A percentile compares a stretch with the other conserved stretches of the same genome.
Evolutionary conservation across 495 filamentous ascomycete genomes (phyloP).

Genomic region (Daldinia loculata): DNA sequence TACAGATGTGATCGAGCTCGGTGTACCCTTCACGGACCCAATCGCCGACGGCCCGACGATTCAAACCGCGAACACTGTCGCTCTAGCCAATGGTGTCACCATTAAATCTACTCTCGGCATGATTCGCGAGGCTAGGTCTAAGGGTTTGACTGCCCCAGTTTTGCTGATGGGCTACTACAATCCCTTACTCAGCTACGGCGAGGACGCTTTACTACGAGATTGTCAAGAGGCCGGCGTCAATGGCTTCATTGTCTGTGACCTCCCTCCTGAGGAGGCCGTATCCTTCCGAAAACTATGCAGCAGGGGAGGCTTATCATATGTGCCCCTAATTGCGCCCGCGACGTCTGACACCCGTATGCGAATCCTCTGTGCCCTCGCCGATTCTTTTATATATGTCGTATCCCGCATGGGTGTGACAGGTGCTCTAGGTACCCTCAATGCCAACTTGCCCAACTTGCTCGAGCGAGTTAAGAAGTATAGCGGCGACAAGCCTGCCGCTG

Average conservation of each 20-base stretch:
- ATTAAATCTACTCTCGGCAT: constrained; percentile 79
- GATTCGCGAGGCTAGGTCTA: constrained; percentile 76
- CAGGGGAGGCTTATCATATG: constrained; percentile 84
- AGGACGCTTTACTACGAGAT: constrained; percentile 85
- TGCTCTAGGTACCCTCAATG: constrained; percentile 81
- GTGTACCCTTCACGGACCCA: constrained; percentile 96
- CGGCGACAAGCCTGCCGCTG: constrained; percentile 86
- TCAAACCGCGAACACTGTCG: constrained; percentile 87
- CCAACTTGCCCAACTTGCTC: constrained; percentile 80
- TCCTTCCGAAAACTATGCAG: constrained; percentile 88
- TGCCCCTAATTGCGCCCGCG: constrained; percentile 92
- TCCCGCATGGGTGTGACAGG: constrained; percentile 98
- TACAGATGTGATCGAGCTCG: constrained; percentile 81
- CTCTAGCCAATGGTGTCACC: constrained; percentile 87
- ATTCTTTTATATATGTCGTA: constrained; percentile 99
- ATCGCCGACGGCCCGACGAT: constrained; percentile 96
- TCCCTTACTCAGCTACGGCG: constrained; percentile 89
- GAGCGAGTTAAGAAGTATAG: constrained; percentile 89
- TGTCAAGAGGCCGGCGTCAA: constrained; percentile 88
- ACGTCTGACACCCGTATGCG: constrained; percentile 95
- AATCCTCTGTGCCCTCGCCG: constrained; percentile 93
- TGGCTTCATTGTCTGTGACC: constrained; percentile 96
- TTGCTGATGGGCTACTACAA: constrained; percentile 99
- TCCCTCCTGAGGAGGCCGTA: constrained; percentile 96
- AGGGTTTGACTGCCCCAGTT: constrained; percentile 80